Evolutionary conservation across 768 basidiomycete genomes (phyloP).

Genomic region (Dentipellis fragilis): DNA sequence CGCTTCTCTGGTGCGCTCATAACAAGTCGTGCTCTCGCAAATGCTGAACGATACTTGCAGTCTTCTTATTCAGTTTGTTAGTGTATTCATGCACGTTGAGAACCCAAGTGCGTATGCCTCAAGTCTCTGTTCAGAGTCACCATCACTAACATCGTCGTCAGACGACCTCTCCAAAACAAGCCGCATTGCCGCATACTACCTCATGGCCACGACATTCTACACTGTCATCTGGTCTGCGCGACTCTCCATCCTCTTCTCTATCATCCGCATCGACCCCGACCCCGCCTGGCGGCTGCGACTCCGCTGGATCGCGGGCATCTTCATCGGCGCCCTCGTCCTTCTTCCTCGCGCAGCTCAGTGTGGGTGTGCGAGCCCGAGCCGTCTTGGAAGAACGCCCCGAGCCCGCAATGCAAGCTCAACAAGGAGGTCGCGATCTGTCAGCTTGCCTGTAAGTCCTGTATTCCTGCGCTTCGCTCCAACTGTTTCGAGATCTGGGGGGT

Average conservation of each 20-base stretch:
- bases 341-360: constrained; percentile 34
- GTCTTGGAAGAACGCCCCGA: constrained; percentile 27
- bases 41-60: neutral
- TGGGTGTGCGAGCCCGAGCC: constrained; percentile 32
- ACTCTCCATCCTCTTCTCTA: constrained; percentile 43
- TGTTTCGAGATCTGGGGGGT: too few relatives aligned
- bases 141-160: neutral
- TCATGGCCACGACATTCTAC: constrained; percentile 20
- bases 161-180: constrained; percentile 10
- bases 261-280: constrained; percentile 41
- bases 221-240: constrained; percentile 25
- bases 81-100: constrained; percentile 19
- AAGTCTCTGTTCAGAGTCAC: neutral
- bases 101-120: constrained; percentile 8
- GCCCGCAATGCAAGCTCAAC: constrained; percentile 33
- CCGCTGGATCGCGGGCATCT: constrained; percentile 11
- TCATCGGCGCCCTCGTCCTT: constrained; percentile 26
- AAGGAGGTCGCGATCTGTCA: constrained; percentile 42
- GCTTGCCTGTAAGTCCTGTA: constrained; percentile 33
- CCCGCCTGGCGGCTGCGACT: constrained; percentile 7
- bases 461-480: neutral
- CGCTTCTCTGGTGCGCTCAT: constrained; percentile 10
- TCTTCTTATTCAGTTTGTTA: constrained; percentile 15
- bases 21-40: neutral
- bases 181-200: constrained; percentile 19